Percentiles rank a stretch among this genome's conserved stretches.
These are phyloP conservation scores for Citeromyces siamensis DNA, from an alignment of 1,139 yeast genomes.

Conservation along the genomic window DNA sequence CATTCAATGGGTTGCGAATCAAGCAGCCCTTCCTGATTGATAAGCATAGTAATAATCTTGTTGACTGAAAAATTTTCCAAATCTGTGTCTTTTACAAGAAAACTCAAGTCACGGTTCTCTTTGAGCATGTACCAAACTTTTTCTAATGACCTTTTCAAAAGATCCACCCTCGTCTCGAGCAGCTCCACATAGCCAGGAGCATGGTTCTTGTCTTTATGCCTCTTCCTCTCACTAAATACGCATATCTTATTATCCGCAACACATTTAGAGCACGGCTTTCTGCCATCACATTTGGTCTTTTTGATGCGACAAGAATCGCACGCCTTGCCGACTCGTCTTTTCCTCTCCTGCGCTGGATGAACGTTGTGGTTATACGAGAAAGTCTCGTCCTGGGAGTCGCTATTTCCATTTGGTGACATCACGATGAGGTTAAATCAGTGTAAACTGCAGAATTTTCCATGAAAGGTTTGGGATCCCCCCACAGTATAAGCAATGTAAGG, in stretches of 20 bases:
- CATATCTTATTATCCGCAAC: constrained; percentile 61
- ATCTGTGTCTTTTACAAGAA: constrained; percentile 10
- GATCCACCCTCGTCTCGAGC: constrained; percentile 52
- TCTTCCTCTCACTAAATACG: constrained; percentile 59
- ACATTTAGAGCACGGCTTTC: constrained; percentile 65
- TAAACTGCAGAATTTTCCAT: too few species aligned
- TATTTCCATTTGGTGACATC: neutral
- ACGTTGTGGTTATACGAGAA: neutral
- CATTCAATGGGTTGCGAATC: constrained; percentile 29
- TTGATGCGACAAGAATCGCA: constrained; percentile 72
- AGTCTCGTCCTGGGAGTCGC: neutral
- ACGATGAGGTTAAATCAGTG: too few species aligned
- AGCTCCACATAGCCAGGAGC: constrained; percentile 61
- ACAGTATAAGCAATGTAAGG: neutral
- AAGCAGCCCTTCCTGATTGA: constrained; percentile 19
- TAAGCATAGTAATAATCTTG: constrained; percentile 31
- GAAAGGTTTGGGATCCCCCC: neutral
- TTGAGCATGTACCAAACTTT: constrained; percentile 25
- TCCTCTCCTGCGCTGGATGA: constrained; percentile 18
- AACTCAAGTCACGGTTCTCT: constrained; percentile 14
- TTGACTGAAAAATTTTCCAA: constrained; percentile 31
- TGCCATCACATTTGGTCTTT: constrained; percentile 69
- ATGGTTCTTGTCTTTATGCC: constrained; percentile 45
- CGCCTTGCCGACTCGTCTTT: constrained; percentile 71
- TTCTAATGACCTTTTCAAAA: constrained; percentile 42